A percentile compares a stretch with the other conserved stretches of the same genome.
Conservation (phyloP, 768 basidiomycete genomes). For the Suillus subaureus region DNA sequence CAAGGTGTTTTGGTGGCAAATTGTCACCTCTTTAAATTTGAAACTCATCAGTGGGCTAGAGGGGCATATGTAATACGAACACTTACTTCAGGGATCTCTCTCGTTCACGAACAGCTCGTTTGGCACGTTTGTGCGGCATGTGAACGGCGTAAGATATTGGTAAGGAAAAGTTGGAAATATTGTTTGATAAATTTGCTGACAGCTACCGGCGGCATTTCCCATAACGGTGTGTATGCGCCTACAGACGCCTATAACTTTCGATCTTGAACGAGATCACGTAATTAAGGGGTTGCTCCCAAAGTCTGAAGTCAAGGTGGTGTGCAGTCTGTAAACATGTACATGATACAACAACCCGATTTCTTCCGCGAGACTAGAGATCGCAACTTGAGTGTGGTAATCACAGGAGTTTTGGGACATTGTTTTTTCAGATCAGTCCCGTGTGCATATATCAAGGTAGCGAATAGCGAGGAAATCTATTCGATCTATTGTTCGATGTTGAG, state of each 20-base stretch:
- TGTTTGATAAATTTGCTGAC: not conserved
- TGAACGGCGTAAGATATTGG: slow-evolving; percentile 4
- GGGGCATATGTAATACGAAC: not conserved
- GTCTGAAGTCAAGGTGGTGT: too few species aligned
- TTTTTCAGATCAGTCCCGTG: not conserved
- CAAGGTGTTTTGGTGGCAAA: slow-evolving; percentile 47
- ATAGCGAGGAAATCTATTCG: not conserved
- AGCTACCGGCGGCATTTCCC: slow-evolving; percentile 2
- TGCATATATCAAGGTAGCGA: not conserved
- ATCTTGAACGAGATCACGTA: not conserved
- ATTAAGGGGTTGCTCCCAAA: too few species aligned
- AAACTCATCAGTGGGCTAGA: not conserved
- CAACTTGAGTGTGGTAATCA: not conserved
- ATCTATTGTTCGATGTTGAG: not conserved
- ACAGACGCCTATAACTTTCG: too few species aligned
- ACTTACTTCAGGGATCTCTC: slow-evolving; percentile 46
- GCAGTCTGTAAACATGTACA: not conserved
- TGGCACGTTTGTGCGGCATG: slow-evolving; percentile 73
- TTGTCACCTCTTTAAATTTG: slow-evolving; percentile 47
- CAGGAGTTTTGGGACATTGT: not conserved
- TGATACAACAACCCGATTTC: not conserved
- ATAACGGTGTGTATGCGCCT: not conserved
- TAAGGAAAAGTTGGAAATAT: not conserved
- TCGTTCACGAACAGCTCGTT: slow-evolving; percentile 49
- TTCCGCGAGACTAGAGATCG: not conserved